phyloP scores from a whole-genome alignment of 2,329 filamentous ascomycete genomes.

The Claviceps sorghi region DNA sequence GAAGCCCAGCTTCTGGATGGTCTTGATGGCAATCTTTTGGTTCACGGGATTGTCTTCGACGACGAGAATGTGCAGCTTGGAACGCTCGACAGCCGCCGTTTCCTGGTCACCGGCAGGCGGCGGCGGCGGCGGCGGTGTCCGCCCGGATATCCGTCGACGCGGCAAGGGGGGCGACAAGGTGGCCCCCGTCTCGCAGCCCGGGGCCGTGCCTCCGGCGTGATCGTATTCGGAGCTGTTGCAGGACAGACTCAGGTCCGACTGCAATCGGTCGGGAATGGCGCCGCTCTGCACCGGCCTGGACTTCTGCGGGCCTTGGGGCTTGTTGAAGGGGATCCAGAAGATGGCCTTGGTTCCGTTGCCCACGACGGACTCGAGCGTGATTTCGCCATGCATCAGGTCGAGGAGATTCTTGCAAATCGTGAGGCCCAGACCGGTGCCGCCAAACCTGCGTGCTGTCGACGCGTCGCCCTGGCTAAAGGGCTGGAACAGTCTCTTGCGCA shows the following conservation, averaged over 20 bases:
- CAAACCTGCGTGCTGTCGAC: slow-evolving; percentile 64
- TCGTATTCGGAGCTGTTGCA: slow-evolving; percentile 53
- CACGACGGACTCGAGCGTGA: slow-evolving; percentile 51
- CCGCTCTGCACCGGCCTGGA: slow-evolving; percentile 45
- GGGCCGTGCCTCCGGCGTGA: slow-evolving; percentile 26
- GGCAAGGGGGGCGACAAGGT: slow-evolving; percentile 11
- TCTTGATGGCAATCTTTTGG: slow-evolving; percentile 62
- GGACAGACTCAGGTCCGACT: slow-evolving; percentile 48
- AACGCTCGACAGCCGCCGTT: slow-evolving; percentile 41
- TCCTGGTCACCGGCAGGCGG: slow-evolving; percentile 29
- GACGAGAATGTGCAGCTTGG: slow-evolving; percentile 54
- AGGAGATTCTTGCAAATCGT: slow-evolving; percentile 72
- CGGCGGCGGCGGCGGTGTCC: slow-evolving; percentile 22
- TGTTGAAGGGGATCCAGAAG: slow-evolving; percentile 66
- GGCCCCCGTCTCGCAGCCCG: slow-evolving; percentile 15
- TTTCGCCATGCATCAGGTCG: slow-evolving; percentile 66
- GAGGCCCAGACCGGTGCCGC: slow-evolving; percentile 62
- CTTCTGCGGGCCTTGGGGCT: slow-evolving; percentile 37
- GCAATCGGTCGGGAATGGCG: slow-evolving; percentile 51
- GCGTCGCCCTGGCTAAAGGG: slow-evolving; percentile 74
- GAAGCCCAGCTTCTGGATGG: slow-evolving; percentile 60
- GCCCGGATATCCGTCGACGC: slow-evolving; percentile 19
- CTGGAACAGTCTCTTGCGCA: slow-evolving; percentile 57
- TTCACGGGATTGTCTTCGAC: slow-evolving; percentile 70
- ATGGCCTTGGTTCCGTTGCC: slow-evolving; percentile 58